Conservation (phyloP, 2,329 filamentous ascomycete species). For the Ceratocystis cacaofunesta region DNA sequence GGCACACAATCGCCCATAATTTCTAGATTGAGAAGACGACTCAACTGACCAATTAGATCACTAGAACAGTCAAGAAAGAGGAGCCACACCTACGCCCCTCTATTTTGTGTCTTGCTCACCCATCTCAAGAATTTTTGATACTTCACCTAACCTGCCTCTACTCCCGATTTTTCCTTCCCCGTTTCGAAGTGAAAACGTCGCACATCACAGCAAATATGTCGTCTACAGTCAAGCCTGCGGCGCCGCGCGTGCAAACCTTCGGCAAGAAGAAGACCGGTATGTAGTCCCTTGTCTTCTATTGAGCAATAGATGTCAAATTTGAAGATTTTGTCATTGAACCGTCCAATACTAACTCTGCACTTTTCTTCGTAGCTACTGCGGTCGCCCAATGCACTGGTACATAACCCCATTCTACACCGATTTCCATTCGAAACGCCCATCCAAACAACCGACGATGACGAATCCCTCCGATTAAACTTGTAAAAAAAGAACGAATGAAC, state of each 20-base stretch:
- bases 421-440: conserved; percentile 4
- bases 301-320: not conserved
- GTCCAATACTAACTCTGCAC: not conserved
- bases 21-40: conserved; percentile 6
- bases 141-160: conserved; percentile 17
- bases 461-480: not conserved
- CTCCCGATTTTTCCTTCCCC: conserved; percentile 18
- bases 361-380: conserved; percentile 40
- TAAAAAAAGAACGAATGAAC: not conserved
- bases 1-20: conserved; percentile 17
- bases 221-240: conserved; percentile 31
- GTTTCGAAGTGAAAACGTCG: conserved; percentile 19
- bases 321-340: not conserved
- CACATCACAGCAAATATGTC: conserved; percentile 48
- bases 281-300: not conserved
- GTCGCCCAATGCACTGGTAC: conserved; percentile 78
- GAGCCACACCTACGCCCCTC: conserved; percentile 16
- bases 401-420: conserved; percentile 10
- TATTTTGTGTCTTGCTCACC: conserved; percentile 16
- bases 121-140: conserved; percentile 18
- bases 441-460: conserved; percentile 4
- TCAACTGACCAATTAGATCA: conserved; percentile 14
- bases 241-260: conserved; percentile 87
- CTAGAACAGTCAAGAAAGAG: conserved; percentile 12
- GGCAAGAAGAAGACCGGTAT: conserved; percentile 82